phyloP scores from a whole-genome alignment of 2,329 filamentous ascomycete genomes.

The Cryphonectria carpinicola region DNA sequence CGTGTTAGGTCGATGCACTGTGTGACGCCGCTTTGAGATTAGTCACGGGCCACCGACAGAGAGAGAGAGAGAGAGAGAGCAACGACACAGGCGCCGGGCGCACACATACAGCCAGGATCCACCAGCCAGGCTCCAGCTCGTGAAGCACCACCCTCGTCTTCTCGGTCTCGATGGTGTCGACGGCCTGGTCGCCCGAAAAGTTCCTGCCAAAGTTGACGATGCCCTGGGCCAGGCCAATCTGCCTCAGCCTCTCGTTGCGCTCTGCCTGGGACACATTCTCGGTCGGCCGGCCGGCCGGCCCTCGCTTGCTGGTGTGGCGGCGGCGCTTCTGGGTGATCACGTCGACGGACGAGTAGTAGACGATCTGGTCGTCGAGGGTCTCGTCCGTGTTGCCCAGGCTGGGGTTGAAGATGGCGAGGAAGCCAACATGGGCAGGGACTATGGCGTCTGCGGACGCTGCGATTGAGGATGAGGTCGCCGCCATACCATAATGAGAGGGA shows the following conservation, averaged over 20 bases:
- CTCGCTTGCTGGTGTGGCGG: slow-evolving; percentile 40
- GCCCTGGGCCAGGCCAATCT: slow-evolving; percentile 94
- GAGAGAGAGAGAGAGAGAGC: background rate
- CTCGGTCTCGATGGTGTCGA: slow-evolving; percentile 90
- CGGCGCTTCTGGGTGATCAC: slow-evolving; percentile 46
- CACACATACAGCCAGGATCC: slow-evolving; percentile 73
- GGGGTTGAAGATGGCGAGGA: slow-evolving; percentile 94
- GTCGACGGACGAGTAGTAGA: slow-evolving; percentile 80
- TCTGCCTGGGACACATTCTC: slow-evolving; percentile 62
- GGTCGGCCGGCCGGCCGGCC: slow-evolving; percentile 45
- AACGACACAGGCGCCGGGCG: background rate
- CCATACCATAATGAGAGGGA: slow-evolving; percentile 13
- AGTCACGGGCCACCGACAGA: background rate
- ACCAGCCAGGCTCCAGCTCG: slow-evolving; percentile 91
- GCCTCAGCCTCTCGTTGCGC: slow-evolving; percentile 83
- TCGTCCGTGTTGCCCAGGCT: slow-evolving; percentile 66
- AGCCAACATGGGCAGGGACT: slow-evolving; percentile 82
- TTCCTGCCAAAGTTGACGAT: slow-evolving; percentile 92
- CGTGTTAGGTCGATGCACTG: slow-evolving; percentile 83
- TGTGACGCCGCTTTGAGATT: background rate
- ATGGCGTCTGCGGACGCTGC: slow-evolving; percentile 38
- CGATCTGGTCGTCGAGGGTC: slow-evolving; percentile 77
- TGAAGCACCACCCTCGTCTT: slow-evolving; percentile 82
- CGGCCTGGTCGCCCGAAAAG: slow-evolving; percentile 76
- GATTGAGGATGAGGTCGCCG: slow-evolving; percentile 16